Percentiles rank a stretch among this genome's conserved stretches.
Conservation (phyloP, 306 rosid species). For the Styphnolobium japonicum region DNA sequence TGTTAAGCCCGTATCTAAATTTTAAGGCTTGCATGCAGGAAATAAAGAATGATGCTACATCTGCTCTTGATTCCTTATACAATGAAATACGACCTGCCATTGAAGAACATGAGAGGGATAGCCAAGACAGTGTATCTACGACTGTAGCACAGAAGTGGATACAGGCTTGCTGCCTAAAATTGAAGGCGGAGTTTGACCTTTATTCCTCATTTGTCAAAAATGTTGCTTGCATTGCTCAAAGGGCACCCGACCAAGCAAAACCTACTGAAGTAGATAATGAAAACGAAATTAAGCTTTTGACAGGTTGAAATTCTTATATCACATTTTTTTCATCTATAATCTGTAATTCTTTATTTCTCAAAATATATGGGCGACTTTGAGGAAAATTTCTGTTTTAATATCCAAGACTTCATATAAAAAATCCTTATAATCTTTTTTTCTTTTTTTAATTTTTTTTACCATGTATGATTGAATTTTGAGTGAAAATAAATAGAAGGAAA, state of each 20-base stretch:
- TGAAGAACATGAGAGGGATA: slow-evolving; percentile 94
- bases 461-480: background rate
- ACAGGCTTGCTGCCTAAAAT: slow-evolving; percentile 72
- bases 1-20: background rate
- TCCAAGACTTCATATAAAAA: background rate
- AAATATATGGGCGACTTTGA: background rate
- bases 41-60: slow-evolving; percentile 53
- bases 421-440: background rate
- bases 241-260: slow-evolving; percentile 37
- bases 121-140: slow-evolving; percentile 88
- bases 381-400: background rate
- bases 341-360: background rate
- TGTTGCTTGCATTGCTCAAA: slow-evolving; percentile 51
- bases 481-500: no score
- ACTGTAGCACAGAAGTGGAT: slow-evolving; percentile 97
- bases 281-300: slow-evolving; percentile 50
- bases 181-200: slow-evolving; percentile 85
- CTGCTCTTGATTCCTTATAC: slow-evolving; percentile 69
- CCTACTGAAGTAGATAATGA: slow-evolving; percentile 38
- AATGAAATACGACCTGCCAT: slow-evolving; percentile 94
- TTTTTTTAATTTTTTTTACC: background rate
- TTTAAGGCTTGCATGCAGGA: slow-evolving; percentile 43
- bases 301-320: slow-evolving; percentile 33
- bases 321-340: background rate
- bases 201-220: slow-evolving; percentile 62